Conservation (phyloP, 768 basidiomycete genomes). For the Saitozyma podzolica region DNA sequence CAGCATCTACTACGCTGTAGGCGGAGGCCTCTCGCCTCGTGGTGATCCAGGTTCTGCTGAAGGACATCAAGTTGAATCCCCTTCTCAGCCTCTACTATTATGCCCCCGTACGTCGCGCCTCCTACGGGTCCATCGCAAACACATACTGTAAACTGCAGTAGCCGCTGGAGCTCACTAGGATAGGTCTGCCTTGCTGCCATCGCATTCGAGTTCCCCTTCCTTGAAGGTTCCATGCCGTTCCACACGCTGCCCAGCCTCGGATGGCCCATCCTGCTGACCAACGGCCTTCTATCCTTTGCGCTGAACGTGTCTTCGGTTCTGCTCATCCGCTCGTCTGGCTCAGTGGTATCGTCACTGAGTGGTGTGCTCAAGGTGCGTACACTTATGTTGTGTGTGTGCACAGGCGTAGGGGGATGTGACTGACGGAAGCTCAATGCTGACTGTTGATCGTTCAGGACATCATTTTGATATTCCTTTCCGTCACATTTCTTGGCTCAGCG, state of each 20-base stretch:
- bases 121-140: neutral
- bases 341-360: constrained; percentile 15
- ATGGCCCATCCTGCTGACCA: constrained; percentile 16
- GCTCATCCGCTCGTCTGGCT: constrained; percentile 30
- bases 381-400: neutral
- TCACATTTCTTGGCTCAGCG: neutral
- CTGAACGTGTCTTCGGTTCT: constrained; percentile 32
- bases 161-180: neutral
- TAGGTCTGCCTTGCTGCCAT: constrained; percentile 28
- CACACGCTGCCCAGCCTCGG: constrained; percentile 17
- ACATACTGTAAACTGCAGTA: neutral
- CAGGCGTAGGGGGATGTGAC: too few relatives aligned
- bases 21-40: constrained; percentile 28
- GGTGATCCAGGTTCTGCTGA: constrained; percentile 23
- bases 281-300: constrained; percentile 22
- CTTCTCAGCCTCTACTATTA: constrained; percentile 21
- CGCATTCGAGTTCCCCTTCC: constrained; percentile 17
- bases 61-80: constrained; percentile 21
- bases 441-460: neutral
- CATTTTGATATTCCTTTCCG: neutral
- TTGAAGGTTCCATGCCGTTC: constrained; percentile 26
- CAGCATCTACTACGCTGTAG: constrained; percentile 3
- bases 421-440: neutral
- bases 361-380: constrained; percentile 11
- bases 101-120: constrained; percentile 20